Base-by-base conservation (phyloP, 2,329 filamentous ascomycete genomes). In the Zarea fungicola region DNA sequence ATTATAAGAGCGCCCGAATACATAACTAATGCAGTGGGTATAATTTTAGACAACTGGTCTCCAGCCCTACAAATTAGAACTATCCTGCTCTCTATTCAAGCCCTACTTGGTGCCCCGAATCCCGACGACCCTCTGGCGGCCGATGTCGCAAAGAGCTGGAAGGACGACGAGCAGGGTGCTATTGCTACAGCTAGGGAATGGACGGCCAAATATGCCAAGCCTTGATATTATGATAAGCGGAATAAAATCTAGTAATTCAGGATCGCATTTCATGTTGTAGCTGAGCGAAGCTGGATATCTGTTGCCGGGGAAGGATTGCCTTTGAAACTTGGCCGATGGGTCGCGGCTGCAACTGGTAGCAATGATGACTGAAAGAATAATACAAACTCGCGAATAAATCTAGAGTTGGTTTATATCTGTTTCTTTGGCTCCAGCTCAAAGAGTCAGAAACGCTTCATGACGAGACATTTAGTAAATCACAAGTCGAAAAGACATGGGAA, bases 81-180 rank as follows among this genome's bases (percentile, higher is more conserved):
- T 6, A 99, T 99, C 58, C 82, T 99, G n/a, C 83, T 99, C 48
- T 97, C 92, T 9, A 99, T 99, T 65, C 95, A 99, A 70, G 93
- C 93, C 43, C 80, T 99, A 21, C 83, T 99, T 13, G 93, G 93
- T 37, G 92, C 93, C 6, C 93, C 93, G 13, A 99, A 99, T 70
- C 93, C 95, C 25, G 93, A 99, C 62, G 93, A 99, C 64, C 95
- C 93, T n/a, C 81, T 99, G 35, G 95, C 93, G 42, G 95, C 96
- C 64, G 92, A 99, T 57, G 93, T 99, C 35, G 93, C 93, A 29
- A 95, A 97, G 75, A 85, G 86, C 64, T 99, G 93, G 93, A 96
- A 97, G 74, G 90, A 97, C 62, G 85, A 99, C 62, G 89, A 97
- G 70, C 83, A 84, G 55, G 89, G 88, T 41, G 93, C 93, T 21